Evolutionary conservation across 202 grass and related monocot species (phyloP).

Genomic region (Schoenoplectus triqueter): DNA sequence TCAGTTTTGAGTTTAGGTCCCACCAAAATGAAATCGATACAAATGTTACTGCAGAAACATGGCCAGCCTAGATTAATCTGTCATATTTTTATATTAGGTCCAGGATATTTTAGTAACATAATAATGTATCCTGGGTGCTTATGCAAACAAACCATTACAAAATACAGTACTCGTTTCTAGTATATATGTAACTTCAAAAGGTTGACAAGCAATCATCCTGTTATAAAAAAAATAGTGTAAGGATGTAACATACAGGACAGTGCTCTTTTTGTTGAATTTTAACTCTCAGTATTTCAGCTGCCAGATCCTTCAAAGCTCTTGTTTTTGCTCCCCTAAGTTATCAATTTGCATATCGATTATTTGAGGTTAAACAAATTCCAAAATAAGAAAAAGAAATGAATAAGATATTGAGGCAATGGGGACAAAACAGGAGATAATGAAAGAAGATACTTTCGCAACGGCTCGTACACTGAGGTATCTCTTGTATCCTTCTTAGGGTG

Average conservation of each 20-base stretch:
- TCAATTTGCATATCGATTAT: constrained; percentile 40
- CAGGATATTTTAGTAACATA: not conserved
- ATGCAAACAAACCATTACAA: not conserved
- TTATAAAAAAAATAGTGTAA: not conserved
- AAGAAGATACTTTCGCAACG: constrained; percentile 61
- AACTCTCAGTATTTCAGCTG: constrained; percentile 77
- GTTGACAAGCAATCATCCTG: not conserved
- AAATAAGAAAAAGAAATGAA: constrained; percentile 25
- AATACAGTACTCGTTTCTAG: not conserved
- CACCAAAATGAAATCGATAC: not conserved
- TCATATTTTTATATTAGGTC: not conserved
- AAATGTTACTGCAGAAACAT: not conserved
- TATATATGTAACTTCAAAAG: not conserved
- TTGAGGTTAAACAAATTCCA: constrained; percentile 30
- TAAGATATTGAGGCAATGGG: not conserved
- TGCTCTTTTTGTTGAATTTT: constrained; percentile 79
- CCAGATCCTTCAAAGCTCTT: constrained; percentile 80
- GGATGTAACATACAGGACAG: constrained; percentile 63
- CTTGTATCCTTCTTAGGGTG: constrained; percentile 83
- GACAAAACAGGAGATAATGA: constrained; percentile 31
- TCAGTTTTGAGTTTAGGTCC: not conserved
- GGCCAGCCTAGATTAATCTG: not conserved
- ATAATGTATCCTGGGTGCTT: not conserved
- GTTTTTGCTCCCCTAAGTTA: constrained; percentile 55
- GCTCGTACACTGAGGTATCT: constrained; percentile 87